Conservation (phyloP, 371 early-diverging fungal species). For the Mucor mucedo region DNA sequence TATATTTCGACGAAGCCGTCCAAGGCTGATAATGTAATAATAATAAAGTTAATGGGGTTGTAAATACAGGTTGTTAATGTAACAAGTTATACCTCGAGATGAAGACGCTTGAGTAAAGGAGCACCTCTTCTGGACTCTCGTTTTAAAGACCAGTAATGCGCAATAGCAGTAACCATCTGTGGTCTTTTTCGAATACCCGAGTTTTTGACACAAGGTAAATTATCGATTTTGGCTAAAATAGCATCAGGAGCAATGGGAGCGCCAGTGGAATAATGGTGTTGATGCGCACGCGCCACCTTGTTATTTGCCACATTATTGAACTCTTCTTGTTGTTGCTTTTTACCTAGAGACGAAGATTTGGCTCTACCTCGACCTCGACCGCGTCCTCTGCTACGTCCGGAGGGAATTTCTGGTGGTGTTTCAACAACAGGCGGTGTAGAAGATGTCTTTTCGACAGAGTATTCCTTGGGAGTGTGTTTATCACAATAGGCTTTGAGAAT, state of each 20-base stretch:
- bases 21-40: constrained; percentile 71
- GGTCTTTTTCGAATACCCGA: constrained; percentile 55
- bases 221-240: constrained; percentile 69
- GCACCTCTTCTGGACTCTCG: constrained; percentile 88
- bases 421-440: neutral
- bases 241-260: constrained; percentile 72
- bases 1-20: constrained; percentile 87
- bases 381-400: constrained; percentile 13
- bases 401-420: neutral
- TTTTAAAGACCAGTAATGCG: constrained; percentile 95
- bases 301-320: constrained; percentile 35
- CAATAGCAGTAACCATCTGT: constrained; percentile 68
- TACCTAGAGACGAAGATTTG: neutral
- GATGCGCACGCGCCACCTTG: constrained; percentile 65
- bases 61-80: too few relatives aligned
- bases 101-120: constrained; percentile 90
- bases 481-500: constrained; percentile 79
- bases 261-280: constrained; percentile 60
- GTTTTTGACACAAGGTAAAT: constrained; percentile 45
- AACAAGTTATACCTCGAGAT: constrained; percentile 74
- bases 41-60: too few relatives aligned
- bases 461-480: constrained; percentile 80
- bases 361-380: constrained; percentile 8
- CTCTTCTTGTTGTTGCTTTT: too few relatives aligned
- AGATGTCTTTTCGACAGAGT: constrained; percentile 20